Evolutionary conservation across 208 protist genomes (phyloP).

Genomic region (Leptomonas pyrrhocoris): DNA sequence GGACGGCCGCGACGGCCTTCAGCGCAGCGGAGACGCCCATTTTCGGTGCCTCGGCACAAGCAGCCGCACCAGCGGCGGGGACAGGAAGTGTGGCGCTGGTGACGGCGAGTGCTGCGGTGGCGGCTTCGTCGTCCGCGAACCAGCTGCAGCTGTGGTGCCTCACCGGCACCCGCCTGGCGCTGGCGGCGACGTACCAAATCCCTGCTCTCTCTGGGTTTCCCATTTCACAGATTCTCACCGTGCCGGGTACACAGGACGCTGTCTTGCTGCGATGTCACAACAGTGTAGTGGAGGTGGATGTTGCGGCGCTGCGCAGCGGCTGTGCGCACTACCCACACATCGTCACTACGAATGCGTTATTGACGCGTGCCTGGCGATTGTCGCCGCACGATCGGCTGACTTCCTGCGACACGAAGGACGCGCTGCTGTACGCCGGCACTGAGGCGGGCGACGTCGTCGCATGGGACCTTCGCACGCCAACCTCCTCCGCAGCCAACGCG

Average conservation of each 20-base stretch:
- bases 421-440: conserved; percentile 57
- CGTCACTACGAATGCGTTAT: conserved; percentile 30
- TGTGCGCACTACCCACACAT: conserved; percentile 16
- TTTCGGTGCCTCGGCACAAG: conserved; percentile 3
- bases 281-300: conserved; percentile 48
- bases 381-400: conserved; percentile 62
- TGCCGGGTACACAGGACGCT: conserved; percentile 47
- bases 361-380: conserved; percentile 64
- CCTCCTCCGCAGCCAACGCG: conserved; percentile 12
- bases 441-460: conserved; percentile 62
- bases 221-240: conserved; percentile 39
- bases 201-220: conserved; percentile 48
- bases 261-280: conserved; percentile 48
- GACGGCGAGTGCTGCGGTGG: conserved; percentile 30
- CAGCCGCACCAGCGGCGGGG: background rate
- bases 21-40: conserved; percentile 18
- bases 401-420: conserved; percentile 49
- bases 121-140: conserved; percentile 1
- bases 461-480: conserved; percentile 57
- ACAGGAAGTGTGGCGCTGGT: conserved; percentile 1
- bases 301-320: conserved; percentile 26
- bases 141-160: conserved; percentile 44
- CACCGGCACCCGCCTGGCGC: conserved; percentile 37
- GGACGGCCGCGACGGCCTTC: conserved; percentile 37
- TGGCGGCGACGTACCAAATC: conserved; percentile 44